Conservation (phyloP, 1,139 yeast species). For the Yamadazyma conglobata region DNA sequence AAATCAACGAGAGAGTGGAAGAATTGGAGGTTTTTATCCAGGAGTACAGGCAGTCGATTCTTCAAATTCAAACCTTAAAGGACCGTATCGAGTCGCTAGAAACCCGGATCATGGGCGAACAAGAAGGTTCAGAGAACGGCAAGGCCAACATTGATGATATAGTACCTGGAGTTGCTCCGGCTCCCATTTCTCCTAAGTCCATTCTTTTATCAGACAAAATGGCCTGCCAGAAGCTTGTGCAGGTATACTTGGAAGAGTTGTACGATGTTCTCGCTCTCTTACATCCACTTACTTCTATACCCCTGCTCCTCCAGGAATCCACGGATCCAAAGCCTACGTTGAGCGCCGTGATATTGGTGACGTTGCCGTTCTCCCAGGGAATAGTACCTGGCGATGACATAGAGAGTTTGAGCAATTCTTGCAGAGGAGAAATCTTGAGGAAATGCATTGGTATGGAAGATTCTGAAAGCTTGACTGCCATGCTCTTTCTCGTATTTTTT, state of each 20-base stretch:
- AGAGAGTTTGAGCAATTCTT: not conserved
- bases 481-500: conserved; percentile 1
- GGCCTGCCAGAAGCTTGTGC: conserved; percentile 2
- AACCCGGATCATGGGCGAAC: not conserved
- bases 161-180: not conserved
- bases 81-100: conserved; percentile 2
- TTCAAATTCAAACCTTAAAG: not conserved
- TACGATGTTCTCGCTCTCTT: conserved; percentile 2
- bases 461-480: conserved; percentile 3
- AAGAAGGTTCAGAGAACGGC: not conserved
- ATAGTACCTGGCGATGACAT: not conserved
- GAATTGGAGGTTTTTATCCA: conserved; percentile 3
- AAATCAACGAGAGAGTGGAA: conserved; percentile 2
- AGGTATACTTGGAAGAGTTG: conserved; percentile 3
- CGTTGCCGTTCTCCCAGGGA: not conserved
- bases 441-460: conserved; percentile 3
- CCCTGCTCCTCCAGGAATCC: conserved; percentile 1
- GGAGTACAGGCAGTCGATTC: conserved; percentile 1
- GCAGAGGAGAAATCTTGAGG: conserved; percentile 3
- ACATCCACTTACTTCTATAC: conserved; percentile 1
- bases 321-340: conserved; percentile 1
- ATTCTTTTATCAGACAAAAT: not conserved
- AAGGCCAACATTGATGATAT: not conserved
- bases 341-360: not conserved
- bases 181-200: not conserved